phyloP scores from a whole-genome alignment of 2,329 filamentous ascomycete species.

The Torrubiella hemipterigena region DNA sequence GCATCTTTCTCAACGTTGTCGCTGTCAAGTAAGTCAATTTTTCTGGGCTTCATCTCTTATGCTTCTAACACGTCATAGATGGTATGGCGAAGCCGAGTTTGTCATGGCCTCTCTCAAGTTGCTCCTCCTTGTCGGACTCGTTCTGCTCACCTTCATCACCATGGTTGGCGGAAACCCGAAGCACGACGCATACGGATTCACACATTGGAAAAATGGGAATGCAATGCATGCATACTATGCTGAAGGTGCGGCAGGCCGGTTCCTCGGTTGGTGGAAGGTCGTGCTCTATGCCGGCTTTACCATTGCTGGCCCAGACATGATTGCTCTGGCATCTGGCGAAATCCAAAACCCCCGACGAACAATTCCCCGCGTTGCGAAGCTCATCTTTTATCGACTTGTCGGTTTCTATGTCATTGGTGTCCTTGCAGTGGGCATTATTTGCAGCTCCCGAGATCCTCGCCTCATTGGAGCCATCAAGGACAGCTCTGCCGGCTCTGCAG shows the following conservation, averaged over 20 bases:
- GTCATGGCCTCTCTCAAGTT: constrained; percentile 46
- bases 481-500: constrained; percentile 39
- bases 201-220: constrained; percentile 33
- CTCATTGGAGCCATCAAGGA: constrained; percentile 32
- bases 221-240: constrained; percentile 21
- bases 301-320: constrained; percentile 56
- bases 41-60: constrained; percentile 10
- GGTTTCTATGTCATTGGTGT: constrained; percentile 59
- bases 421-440: constrained; percentile 40
- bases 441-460: constrained; percentile 34
- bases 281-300: constrained; percentile 60
- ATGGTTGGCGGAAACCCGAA: constrained; percentile 58
- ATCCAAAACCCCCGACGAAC: constrained; percentile 52
- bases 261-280: constrained; percentile 41
- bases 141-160: constrained; percentile 52
- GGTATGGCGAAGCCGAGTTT: constrained; percentile 31
- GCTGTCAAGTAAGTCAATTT: constrained; percentile 24
- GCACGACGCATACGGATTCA: constrained; percentile 51
- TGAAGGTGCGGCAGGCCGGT: constrained; percentile 43
- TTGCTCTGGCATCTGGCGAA: constrained; percentile 43
- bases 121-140: constrained; percentile 37
- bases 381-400: constrained; percentile 61
- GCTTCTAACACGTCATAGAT: constrained; percentile 8
- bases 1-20: constrained; percentile 33
- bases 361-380: constrained; percentile 59